phyloP scores from a whole-genome alignment of 371 early-diverging fungal genomes.

The Racocetra persica region DNA sequence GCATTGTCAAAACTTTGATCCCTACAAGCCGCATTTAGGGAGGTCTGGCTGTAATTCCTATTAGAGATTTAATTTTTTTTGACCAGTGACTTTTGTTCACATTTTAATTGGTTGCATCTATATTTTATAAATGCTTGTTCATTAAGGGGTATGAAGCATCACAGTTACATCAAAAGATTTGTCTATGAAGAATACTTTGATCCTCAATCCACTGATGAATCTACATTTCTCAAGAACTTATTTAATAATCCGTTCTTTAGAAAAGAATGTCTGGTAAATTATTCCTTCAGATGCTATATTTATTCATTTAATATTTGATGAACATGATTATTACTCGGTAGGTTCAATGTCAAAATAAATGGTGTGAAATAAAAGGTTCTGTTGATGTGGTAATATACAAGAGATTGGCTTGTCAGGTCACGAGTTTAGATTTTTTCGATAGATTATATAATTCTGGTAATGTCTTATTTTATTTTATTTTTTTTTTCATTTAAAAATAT shows the following conservation, averaged over 20 bases:
- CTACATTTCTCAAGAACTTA: background rate
- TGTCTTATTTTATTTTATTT: background rate
- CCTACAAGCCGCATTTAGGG: too few species aligned
- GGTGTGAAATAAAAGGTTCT: background rate
- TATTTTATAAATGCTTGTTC: background rate
- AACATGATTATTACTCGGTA: too few species aligned
- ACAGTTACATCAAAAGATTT: constrained; percentile 27
- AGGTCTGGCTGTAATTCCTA: too few species aligned
- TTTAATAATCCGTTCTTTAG: constrained; percentile 5
- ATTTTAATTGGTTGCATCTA: background rate
- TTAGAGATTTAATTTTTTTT: too few species aligned
- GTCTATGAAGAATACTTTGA: constrained; percentile 31
- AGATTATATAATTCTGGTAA: constrained; percentile 1
- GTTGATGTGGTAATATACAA: background rate
- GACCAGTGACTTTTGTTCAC: background rate
- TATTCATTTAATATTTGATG: too few species aligned
- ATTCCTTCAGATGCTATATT: too few species aligned
- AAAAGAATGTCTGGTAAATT: constrained; percentile 1
- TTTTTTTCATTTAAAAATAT: background rate
- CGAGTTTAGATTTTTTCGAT: constrained; percentile 15
- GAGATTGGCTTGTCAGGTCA: background rate
- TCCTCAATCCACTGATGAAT: background rate
- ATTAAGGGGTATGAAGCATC: background rate
- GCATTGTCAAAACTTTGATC: too few species aligned
- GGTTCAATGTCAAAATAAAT: background rate